Evolutionary conservation across 2,329 filamentous ascomycete genomes (phyloP).

Genomic region (Arthroderma sp.): DNA sequence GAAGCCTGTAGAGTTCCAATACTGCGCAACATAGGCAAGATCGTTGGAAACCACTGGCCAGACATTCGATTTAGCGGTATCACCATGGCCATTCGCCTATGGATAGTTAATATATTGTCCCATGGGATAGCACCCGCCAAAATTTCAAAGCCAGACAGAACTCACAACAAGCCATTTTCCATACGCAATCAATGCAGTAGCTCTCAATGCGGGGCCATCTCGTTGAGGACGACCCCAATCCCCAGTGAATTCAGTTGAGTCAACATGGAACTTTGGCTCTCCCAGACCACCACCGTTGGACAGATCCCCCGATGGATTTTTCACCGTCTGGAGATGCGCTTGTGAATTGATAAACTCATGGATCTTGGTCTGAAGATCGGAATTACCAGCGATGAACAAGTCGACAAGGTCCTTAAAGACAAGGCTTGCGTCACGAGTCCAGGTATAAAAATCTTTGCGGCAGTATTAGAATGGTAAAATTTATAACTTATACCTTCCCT

Average conservation of each 20-base stretch:
- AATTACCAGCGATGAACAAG: conserved; percentile 50
- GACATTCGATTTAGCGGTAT: conserved; percentile 41
- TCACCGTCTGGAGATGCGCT: conserved; percentile 50
- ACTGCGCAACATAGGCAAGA: conserved; percentile 57
- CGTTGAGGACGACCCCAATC: conserved; percentile 64
- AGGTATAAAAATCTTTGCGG: conserved; percentile 58
- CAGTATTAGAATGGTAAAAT: no score
- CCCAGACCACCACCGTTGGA: conserved; percentile 42
- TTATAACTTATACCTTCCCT: no score
- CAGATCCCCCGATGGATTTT: conserved; percentile 51
- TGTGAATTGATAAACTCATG: conserved; percentile 56
- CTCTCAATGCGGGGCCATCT: conserved; percentile 23
- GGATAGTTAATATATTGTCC: neutral
- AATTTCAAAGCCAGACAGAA: no score
- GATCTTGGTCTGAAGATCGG: conserved; percentile 46
- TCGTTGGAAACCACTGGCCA: conserved; percentile 68
- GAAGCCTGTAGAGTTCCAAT: conserved; percentile 51
- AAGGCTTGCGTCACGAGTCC: conserved; percentile 62
- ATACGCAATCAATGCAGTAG: conserved; percentile 21
- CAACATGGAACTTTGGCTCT: conserved; percentile 59
- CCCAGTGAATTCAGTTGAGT: conserved; percentile 51
- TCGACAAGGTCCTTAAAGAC: conserved; percentile 58
- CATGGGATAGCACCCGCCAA: no score
- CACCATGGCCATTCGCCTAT: conserved; percentile 38
- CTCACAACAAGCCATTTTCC: conserved; percentile 52